phyloP scores from a whole-genome alignment of 78 protist genomes.

The Protostelium mycophagum region DNA sequence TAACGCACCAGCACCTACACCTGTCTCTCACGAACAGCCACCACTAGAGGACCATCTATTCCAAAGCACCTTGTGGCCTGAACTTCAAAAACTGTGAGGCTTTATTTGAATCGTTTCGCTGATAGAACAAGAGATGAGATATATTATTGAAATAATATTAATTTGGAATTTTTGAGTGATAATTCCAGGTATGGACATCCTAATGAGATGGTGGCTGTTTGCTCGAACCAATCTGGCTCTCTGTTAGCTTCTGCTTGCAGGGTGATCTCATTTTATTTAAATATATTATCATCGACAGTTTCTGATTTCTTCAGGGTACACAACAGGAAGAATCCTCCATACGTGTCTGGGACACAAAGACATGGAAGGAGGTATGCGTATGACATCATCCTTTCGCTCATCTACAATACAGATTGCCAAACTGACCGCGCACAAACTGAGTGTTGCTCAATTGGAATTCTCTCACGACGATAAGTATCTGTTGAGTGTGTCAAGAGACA shows the following conservation, averaged over 20 bases:
- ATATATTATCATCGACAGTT: neutral
- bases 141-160: too few relatives aligned
- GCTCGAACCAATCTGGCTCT: constrained; percentile 25
- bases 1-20: constrained; percentile 19
- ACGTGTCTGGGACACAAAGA: constrained; percentile 47
- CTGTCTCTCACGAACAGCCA: constrained; percentile 31
- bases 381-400: neutral
- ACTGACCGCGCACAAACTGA: constrained; percentile 45
- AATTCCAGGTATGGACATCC: constrained; percentile 40
- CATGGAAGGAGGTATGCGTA: constrained; percentile 26
- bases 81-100: constrained; percentile 26
- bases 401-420: constrained; percentile 7
- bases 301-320: constrained; percentile 1
- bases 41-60: constrained; percentile 63
- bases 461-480: constrained; percentile 32
- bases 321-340: constrained; percentile 46
- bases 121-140: too few relatives aligned
- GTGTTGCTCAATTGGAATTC: constrained; percentile 44
- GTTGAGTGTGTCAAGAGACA: constrained; percentile 42
- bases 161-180: neutral
- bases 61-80: constrained; percentile 65
- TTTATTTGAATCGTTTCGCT: too few relatives aligned
- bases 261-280: neutral
- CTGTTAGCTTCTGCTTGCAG: constrained; percentile 53
- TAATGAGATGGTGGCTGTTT: constrained; percentile 47